Conservation (phyloP, 2,329 filamentous ascomycete species). For the Aspergillus floridensis region DNA sequence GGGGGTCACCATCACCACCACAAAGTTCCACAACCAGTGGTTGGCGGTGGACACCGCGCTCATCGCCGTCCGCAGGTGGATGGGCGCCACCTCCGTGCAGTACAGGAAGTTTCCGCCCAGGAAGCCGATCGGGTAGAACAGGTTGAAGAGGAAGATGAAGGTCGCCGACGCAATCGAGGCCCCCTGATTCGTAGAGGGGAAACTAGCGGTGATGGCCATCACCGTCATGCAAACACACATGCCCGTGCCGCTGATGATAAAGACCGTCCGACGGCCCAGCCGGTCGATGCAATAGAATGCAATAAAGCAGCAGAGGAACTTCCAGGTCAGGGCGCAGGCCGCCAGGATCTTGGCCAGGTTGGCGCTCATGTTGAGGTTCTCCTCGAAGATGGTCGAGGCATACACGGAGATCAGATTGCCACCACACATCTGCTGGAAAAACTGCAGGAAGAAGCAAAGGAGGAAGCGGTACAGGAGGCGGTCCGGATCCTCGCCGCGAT, state of each 20-base stretch:
- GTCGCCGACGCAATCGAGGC: conserved; percentile 19
- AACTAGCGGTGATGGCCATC: conserved; percentile 40
- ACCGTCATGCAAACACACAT: conserved; percentile 59
- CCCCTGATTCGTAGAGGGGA: conserved; percentile 18
- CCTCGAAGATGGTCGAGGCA: conserved; percentile 18
- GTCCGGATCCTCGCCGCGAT: conserved; percentile 16
- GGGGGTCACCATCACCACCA: conserved; percentile 64
- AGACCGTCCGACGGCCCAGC: conserved; percentile 50
- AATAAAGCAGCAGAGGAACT: conserved; percentile 53
- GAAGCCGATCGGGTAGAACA: conserved; percentile 63
- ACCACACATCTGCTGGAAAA: conserved; percentile 23
- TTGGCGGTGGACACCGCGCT: conserved; percentile 63
- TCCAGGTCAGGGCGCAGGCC: conserved; percentile 55
- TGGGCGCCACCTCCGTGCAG: conserved; percentile 48
- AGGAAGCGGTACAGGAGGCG: conserved; percentile 22
- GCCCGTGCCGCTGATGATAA: conserved; percentile 53
- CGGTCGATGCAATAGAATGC: conserved; percentile 53
- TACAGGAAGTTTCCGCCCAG: conserved; percentile 56
- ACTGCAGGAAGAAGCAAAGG: conserved; percentile 19
- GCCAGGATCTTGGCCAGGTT: conserved; percentile 38
- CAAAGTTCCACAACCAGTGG: conserved; percentile 59
- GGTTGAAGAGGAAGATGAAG: conserved; percentile 61
- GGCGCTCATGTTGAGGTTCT: conserved; percentile 14
- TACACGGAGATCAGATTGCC: conserved; percentile 20
- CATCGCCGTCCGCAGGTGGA: conserved; percentile 53